These are phyloP conservation scores for Platanthera guangdongensis DNA, from an alignment of 106 monocot genomes.

Conservation along the genomic window DNA sequence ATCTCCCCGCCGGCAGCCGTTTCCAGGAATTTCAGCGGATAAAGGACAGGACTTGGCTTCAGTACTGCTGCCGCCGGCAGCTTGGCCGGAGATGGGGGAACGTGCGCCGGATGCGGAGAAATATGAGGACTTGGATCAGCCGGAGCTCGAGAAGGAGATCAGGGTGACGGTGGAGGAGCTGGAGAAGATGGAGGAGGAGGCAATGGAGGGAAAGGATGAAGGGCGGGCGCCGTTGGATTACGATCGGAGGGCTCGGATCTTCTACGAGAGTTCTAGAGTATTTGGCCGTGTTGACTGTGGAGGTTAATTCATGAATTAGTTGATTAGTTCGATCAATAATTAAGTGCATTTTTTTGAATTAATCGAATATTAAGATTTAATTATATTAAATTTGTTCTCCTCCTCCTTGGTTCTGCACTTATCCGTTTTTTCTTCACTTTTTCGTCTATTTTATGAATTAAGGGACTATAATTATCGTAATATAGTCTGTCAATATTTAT, in stretches of 20 bases:
- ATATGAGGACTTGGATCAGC: constrained; percentile 11
- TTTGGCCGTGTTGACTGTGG: constrained; percentile 4
- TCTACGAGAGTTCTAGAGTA: constrained; percentile 44
- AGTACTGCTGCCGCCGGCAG: not conserved
- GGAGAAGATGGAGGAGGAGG: constrained; percentile 39
- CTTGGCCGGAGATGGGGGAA: not conserved
- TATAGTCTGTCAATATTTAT: no score
- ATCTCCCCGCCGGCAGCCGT: not conserved
- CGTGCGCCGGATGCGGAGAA: not conserved
- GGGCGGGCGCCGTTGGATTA: constrained; percentile 44
- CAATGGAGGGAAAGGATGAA: constrained; percentile 32
- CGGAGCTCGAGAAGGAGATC: constrained; percentile 20
- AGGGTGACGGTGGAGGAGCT: constrained; percentile 25
- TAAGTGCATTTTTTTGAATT: not conserved
- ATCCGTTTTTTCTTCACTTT: no score
- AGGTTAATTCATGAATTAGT: not conserved
- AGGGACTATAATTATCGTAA: no score
- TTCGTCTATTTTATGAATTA: no score
- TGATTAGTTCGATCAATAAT: not conserved
- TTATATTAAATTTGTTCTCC: no score
- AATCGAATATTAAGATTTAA: no score
- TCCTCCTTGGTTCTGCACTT: no score
- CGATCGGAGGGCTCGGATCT: constrained; percentile 51
- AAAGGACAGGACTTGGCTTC: not conserved
- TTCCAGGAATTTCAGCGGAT: not conserved